Evolutionary conservation across 1,284 basidiomycete genomes (phyloP), one percentile per base, ranked within the genome.

Genomic region (Naganishia albida): DNA sequence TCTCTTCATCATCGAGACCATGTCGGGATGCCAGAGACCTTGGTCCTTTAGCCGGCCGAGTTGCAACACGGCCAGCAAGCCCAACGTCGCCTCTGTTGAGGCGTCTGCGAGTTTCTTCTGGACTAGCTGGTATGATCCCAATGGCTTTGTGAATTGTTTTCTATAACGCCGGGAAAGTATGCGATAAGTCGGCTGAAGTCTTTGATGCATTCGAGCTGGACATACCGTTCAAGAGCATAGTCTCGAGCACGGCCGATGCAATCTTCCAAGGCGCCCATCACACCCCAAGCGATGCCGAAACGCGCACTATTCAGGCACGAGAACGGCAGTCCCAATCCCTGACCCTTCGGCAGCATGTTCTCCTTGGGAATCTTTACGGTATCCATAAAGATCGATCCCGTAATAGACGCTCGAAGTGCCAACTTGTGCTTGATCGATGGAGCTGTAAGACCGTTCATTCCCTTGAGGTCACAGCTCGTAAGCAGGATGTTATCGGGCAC

Each of bases 41-140:
- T 81, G 75, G 70, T 98, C 95, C 82, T 97, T 97, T 69, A 96
- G 82, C 34, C 93, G 82, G 1, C 94, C 94, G 6, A 98, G 88
- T 80, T 94, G 82, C 28, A 84, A 72, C 63, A 86, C 87, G 8
- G 89, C 91, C 28, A 88, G 83, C 18, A 94, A 81, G n/a, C 92
- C 93, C 16, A 96, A 81, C 0, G 88, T 85, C 13, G 87, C 85
- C 72, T 95, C 92, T 1, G 88, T 91, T 70, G 90, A 87, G 16
- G 94, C 94, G 71, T 97, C 93, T 1, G 89, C 92, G 20, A 99
- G 84, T 80, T 98, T 99, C 85, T 95, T 95, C 80, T 98, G 95
- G 25, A 98, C 85, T 23, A 94, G 86, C 79, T 99, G 94, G 86
- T 96, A 99, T 2, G 89, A 90, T 1, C 91, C 93, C 4, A 98